Conservation (phyloP, 768 basidiomycete genomes). For the Lactifluus hygrophoroides region DNA sequence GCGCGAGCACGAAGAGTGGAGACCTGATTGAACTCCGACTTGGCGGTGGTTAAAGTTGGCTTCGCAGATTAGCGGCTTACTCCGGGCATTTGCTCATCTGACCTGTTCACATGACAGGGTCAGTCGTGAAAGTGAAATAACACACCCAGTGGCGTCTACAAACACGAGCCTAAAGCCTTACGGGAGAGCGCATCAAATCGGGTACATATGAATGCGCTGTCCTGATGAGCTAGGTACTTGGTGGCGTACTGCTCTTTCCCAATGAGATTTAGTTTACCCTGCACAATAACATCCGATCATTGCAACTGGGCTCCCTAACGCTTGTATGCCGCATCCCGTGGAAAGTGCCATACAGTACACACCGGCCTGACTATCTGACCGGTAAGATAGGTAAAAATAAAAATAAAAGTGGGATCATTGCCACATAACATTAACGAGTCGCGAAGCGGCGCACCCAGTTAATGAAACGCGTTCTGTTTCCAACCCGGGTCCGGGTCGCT, state of each 20-base stretch:
- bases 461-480: background rate
- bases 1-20: background rate
- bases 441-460: background rate
- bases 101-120: no score
- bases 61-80: background rate
- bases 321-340: no score
- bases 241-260: background rate
- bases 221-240: background rate
- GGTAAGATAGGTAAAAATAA: background rate
- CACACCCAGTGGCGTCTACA: no score
- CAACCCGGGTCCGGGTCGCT: background rate
- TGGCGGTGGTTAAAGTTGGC: background rate
- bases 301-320: no score
- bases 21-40: background rate
- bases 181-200: background rate
- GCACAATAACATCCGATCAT: background rate
- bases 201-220: background rate
- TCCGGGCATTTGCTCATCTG: no score
- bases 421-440: background rate
- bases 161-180: background rate
- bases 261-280: background rate
- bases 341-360: background rate
- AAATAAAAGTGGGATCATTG: background rate
- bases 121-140: no score
- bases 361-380: no score